Evolutionary conservation across 2,329 filamentous ascomycete species (phyloP).

Genomic region (Pseudogymnoascus sp.): DNA sequence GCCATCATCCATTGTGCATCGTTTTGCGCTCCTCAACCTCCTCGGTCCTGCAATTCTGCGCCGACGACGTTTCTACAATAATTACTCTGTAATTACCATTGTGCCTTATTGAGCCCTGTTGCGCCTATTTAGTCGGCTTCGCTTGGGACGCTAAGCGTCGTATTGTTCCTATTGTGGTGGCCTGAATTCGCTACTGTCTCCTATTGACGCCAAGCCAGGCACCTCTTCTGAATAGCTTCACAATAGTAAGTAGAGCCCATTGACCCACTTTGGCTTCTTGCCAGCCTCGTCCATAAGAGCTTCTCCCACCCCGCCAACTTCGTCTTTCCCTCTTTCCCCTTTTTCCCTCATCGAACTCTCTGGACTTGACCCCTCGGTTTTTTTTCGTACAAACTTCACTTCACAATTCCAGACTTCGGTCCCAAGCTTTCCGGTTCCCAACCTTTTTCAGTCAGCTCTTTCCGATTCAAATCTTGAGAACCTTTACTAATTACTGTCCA

Average conservation of each 20-base stretch:
- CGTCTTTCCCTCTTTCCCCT: not conserved
- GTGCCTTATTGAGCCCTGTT: not conserved
- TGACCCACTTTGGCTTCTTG: not conserved
- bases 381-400: slow-evolving; percentile 2
- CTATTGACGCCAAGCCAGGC: slow-evolving; percentile 1
- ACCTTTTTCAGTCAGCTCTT: not conserved
- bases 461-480: not conserved
- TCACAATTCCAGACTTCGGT: slow-evolving; percentile 4
- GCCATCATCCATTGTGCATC: not conserved
- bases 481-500: not conserved
- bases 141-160: not conserved
- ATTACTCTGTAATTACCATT: not conserved
- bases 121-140: not conserved
- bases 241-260: slow-evolving; percentile 12
- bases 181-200: slow-evolving; percentile 9
- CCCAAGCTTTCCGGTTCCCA: not conserved
- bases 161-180: not conserved
- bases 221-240: slow-evolving; percentile 11
- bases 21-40: not conserved
- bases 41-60: not conserved
- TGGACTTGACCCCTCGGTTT: slow-evolving; percentile 3
- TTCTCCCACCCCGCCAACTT: not conserved
- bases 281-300: not conserved
- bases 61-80: not conserved
- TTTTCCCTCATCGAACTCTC: not conserved